Percentiles rank a stretch among this genome's conserved stretches.
These are phyloP conservation scores for Trypanosoma lewisi DNA, from an alignment of 208 protist genomes.

Conservation along the genomic window DNA sequence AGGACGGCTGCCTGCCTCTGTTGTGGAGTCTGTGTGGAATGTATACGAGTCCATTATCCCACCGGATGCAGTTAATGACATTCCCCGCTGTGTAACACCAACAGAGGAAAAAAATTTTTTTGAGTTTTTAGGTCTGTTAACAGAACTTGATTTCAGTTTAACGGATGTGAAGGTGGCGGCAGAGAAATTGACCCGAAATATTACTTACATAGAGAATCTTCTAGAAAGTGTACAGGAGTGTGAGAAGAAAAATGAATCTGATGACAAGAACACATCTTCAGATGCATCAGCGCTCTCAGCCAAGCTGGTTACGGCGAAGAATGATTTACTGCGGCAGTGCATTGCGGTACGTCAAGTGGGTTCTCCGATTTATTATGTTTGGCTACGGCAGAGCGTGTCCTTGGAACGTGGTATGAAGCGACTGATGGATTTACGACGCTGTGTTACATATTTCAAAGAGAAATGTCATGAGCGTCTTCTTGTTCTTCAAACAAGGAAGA, in stretches of 20 bases:
- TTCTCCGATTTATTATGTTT: slow-evolving; percentile 73
- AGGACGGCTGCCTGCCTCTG: slow-evolving; percentile 41
- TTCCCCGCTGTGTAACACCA: slow-evolving; percentile 27
- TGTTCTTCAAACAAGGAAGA: not conserved
- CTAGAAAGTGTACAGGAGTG: not conserved
- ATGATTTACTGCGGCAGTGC: slow-evolving; percentile 48
- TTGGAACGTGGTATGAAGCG: slow-evolving; percentile 59
- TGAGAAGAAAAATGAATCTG: not conserved
- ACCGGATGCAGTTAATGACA: slow-evolving; percentile 29
- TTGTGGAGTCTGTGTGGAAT: slow-evolving; percentile 71
- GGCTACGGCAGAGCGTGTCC: slow-evolving; percentile 67
- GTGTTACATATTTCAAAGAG: slow-evolving; percentile 19
- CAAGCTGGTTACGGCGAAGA: slow-evolving; percentile 36
- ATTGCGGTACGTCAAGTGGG: slow-evolving; percentile 46
- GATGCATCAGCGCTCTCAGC: slow-evolving; percentile 16
- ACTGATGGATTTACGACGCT: slow-evolving; percentile 71
- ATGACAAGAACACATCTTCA: not conserved
- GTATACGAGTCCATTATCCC: slow-evolving; percentile 68
- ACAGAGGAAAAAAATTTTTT: slow-evolving; percentile 43
- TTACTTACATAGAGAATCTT: slow-evolving; percentile 15
- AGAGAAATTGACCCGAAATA: slow-evolving; percentile 25
- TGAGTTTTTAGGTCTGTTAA: slow-evolving; percentile 46
- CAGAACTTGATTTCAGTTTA: slow-evolving; percentile 58
- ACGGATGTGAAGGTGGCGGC: slow-evolving; percentile 32
- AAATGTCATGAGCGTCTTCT: slow-evolving; percentile 13